Conservation (phyloP, 768 basidiomycete genomes). For the Astraeus odoratus region DNA sequence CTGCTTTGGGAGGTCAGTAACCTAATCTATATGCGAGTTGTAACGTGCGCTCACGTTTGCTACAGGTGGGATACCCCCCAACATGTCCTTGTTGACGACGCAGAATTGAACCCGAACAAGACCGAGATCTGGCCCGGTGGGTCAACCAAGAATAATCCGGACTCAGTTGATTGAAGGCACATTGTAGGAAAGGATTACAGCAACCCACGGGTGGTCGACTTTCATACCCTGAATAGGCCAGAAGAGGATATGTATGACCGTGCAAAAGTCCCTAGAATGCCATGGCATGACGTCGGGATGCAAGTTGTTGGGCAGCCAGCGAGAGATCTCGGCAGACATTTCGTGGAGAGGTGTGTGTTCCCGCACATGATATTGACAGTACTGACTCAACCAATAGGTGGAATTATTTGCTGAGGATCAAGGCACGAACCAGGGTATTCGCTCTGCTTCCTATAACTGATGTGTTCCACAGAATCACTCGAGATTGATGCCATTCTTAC, state of each 20-base stretch:
- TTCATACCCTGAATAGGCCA: slow-evolving; percentile 80
- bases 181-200: slow-evolving; percentile 85
- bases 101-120: slow-evolving; percentile 48
- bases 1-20: slow-evolving; percentile 72
- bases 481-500: slow-evolving; percentile 85
- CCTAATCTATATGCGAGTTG: too few species aligned
- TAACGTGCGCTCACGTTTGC: too few species aligned
- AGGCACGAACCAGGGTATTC: slow-evolving; percentile 42
- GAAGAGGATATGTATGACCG: slow-evolving; percentile 96
- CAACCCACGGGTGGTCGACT: slow-evolving; percentile 84
- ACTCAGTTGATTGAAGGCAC: slow-evolving; percentile 1
- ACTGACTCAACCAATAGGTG: slow-evolving; percentile 46
- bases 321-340: slow-evolving; percentile 89
- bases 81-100: slow-evolving; percentile 84
- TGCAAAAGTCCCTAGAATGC: slow-evolving; percentile 85
- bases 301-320: slow-evolving; percentile 97
- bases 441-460: neutral
- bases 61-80: slow-evolving; percentile 97
- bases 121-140: slow-evolving; percentile 84
- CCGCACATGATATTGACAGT: neutral
- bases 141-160: neutral
- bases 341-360: slow-evolving; percentile 68
- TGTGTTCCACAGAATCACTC: slow-evolving; percentile 65
- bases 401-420: slow-evolving; percentile 91
- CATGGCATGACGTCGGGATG: slow-evolving; percentile 97